Base-by-base conservation (phyloP, 2,329 filamentous ascomycete species). In the Endocalyx cinctus region DNA sequence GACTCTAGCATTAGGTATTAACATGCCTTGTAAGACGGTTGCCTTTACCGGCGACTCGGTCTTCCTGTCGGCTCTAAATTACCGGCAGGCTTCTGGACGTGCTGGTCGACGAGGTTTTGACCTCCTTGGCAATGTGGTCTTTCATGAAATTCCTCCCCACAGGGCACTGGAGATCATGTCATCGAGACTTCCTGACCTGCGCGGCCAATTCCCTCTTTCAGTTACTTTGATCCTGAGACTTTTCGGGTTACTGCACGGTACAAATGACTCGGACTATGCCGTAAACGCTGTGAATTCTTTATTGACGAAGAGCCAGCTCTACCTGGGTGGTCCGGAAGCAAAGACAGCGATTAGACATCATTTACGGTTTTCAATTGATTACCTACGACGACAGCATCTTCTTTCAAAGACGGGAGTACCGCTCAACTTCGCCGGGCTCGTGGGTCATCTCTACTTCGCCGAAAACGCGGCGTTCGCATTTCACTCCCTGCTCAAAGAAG, bases 21-120 rank as follows among this genome's bases (percentile, higher is more conserved):
- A 87, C 47, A 86, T 87, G 81, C 85, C 85, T 8, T 89, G 84
- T 55, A 86, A 85, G 55, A 90, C 84, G 1, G 83, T 88, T 1
- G 76, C 87, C 2, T 90, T 90, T 54, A 72, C 70, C 12, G 83
- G 82, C 0, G 84, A 89, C 52, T 85, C 79, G 0, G 67, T 84
- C 3, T 87, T 75, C 51, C 61, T 90, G 27, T 87, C 82, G 0
- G 76, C 84, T 0, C 72, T 89, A 32, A 87, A 86, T 53, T 90
- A 83, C 55, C 75, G 82, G 7, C 85, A 90, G 55, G 82, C 77
- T 6, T 77, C 84, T 36, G 84, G 86, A 58, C 79, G 84, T 67
- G 82, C 85, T 19, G 85, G 85, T 45, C 79, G 85, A 57, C 75
- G 85, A 62, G 85, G 85, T 2, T 90, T 90, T 42, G 85, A 90